Conservation (phyloP, 73 alveolate genomes). For the Vitrella brassicaformis region DNA sequence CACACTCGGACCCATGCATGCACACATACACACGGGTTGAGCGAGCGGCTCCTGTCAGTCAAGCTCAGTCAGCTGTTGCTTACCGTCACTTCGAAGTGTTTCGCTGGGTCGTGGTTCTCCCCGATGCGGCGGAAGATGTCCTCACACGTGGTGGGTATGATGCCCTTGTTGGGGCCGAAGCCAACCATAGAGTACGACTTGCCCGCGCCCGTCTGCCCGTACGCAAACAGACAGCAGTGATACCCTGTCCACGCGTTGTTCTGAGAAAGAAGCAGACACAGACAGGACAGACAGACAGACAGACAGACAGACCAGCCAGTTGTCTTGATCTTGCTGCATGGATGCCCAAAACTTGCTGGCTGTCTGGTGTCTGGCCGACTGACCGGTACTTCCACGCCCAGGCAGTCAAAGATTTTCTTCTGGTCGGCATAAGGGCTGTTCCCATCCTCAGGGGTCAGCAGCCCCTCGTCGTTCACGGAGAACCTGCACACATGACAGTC, state of each 20-base stretch:
- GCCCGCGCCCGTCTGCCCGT: conserved; percentile 85
- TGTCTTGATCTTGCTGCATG: not conserved
- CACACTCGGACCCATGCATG: conserved; percentile 83
- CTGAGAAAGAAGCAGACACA: not conserved
- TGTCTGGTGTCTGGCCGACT: conserved; percentile 8
- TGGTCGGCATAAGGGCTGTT: not conserved
- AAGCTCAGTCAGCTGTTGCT: not conserved
- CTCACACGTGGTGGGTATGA: conserved; percentile 92
- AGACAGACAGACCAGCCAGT: not conserved
- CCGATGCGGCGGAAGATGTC: conserved; percentile 81
- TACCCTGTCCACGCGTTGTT: conserved; percentile 79
- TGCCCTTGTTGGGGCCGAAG: conserved; percentile 92
- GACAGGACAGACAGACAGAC: not conserved
- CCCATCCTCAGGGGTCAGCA: not conserved
- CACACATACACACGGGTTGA: conserved; percentile 16
- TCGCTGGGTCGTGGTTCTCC: conserved; percentile 44
- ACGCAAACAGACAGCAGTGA: conserved; percentile 97
- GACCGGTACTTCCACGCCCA: not conserved
- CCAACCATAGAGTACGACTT: conserved; percentile 96
- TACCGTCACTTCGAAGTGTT: conserved; percentile 31
- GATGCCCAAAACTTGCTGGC: not conserved
- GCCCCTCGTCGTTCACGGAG: not conserved
- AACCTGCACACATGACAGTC: not conserved
- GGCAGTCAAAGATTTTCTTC: not conserved
- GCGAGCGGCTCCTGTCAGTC: not conserved